Base-by-base conservation (phyloP, 345 rosid genomes). In the Corchorus capsularis region DNA sequence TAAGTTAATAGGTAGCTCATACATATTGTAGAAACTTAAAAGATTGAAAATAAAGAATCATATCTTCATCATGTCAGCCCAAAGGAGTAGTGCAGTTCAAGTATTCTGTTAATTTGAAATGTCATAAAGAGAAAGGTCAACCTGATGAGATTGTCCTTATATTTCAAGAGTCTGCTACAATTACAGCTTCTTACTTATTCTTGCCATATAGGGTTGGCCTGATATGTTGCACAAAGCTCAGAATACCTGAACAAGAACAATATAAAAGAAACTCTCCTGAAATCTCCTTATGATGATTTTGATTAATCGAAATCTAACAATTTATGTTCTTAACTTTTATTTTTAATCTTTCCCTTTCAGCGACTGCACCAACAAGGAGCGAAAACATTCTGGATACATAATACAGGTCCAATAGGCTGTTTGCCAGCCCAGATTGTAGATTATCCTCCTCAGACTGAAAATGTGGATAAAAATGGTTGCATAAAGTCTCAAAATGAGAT, bases 351-450 rank as follows among this genome's bases (percentile, higher is more conserved):
- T 64, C 39, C 12, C 14, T 63, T 32, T 12, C 43, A 79, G 82
- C 17, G 60, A 62, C 53, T 79, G 54, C 61, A 69, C 56, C 65
- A 50, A 10, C 56, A 47, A 64, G 86, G 86, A 74, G 88, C 81
- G 55, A 82, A 78, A 35, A 64, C 61, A 59, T 85, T 82, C 39
- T 85, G 86, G 88, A 80, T 85, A 60, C 88, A 85, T 73, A 85
- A 80, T 9, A 82, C 88, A 17, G 81, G 88, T 19, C 86, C 86
- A 12, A 79, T 83, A 32, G 86, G 88, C 8, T 86, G 89, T 55
- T 75, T 83, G 65, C 82, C 82, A 8, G 10, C n/a, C 7, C 43
- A 55, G n/a, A 37, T 83, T 72, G 4, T 75, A 64, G 13, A 59
- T 69, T 56, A 78, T 77, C 37, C 65, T 74, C 52, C 73, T 7